phyloP scores from a whole-genome alignment of 768 basidiomycete genomes.

The Leccinum disarticulatum region DNA sequence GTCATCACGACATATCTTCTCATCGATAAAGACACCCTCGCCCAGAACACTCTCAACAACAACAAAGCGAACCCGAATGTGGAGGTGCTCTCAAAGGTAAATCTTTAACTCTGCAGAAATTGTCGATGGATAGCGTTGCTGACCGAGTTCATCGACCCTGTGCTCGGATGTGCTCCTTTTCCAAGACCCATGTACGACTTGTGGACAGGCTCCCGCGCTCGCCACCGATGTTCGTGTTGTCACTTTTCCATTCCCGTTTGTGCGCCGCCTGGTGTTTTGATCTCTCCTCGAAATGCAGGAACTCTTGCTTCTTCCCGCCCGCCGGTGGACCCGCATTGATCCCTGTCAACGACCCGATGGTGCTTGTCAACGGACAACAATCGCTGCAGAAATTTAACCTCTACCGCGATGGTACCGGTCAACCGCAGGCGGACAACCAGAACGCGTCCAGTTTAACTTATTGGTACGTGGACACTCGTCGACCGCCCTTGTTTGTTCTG shows the following conservation, averaged over 20 bases:
- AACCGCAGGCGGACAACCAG: slow-evolving; percentile 22
- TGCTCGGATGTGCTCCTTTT: slow-evolving; percentile 25
- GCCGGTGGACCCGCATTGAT: slow-evolving; percentile 24
- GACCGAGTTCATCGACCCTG: slow-evolving; percentile 23
- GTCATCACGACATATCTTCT: slow-evolving; percentile 30
- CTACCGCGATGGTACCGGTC: slow-evolving; percentile 28
- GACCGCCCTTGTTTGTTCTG: background rate
- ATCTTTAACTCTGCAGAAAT: background rate
- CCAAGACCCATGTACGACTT: slow-evolving; percentile 29
- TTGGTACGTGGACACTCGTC: slow-evolving; percentile 14
- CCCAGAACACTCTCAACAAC: slow-evolving; percentile 28
- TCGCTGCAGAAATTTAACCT: slow-evolving; percentile 29
- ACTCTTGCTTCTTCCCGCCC: slow-evolving; percentile 29
- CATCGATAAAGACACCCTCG: slow-evolving; percentile 21
- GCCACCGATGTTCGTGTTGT: slow-evolving; percentile 21
- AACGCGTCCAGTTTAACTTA: slow-evolving; percentile 24
- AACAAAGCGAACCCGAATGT: slow-evolving; percentile 27
- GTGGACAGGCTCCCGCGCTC: slow-evolving; percentile 21
- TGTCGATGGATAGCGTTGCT: background rate
- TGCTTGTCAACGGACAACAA: slow-evolving; percentile 24
- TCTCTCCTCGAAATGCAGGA: slow-evolving; percentile 14
- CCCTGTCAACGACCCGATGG: slow-evolving; percentile 29
- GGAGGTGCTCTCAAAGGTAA: slow-evolving; percentile 25
- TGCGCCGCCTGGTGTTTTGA: background rate
- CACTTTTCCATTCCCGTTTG: background rate